These are phyloP conservation scores for Gracilaria gracilis DNA, from an alignment of 23 red algal species.

Conservation along the genomic window DNA sequence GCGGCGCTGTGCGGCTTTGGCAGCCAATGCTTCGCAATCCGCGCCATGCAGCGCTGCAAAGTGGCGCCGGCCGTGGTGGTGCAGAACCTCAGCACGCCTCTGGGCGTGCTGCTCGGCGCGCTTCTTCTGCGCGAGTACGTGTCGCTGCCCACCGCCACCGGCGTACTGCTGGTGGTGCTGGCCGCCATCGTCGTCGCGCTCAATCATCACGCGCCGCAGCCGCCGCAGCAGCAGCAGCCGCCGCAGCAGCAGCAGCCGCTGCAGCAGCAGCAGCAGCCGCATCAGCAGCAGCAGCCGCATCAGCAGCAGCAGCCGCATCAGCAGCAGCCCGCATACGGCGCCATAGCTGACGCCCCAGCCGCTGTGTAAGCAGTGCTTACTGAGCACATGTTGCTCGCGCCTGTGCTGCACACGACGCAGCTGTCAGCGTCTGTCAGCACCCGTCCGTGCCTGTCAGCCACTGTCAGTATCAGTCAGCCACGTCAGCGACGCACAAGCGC, in stretches of 20 bases:
- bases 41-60: neutral
- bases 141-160: neutral
- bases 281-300: too few relatives aligned
- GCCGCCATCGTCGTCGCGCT: neutral
- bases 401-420: too few relatives aligned
- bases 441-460: too few relatives aligned
- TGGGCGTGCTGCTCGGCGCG: neutral
- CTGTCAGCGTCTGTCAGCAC: too few relatives aligned
- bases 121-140: neutral
- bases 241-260: neutral
- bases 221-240: neutral
- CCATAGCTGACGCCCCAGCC: too few relatives aligned
- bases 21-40: neutral
- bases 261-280: too few relatives aligned
- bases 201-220: neutral
- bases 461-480: too few relatives aligned
- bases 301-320: too few relatives aligned
- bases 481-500: too few relatives aligned
- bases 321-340: too few relatives aligned
- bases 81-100: conserved; percentile 5
- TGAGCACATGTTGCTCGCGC: neutral
- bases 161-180: neutral
- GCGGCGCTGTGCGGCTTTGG: conserved; percentile 12
- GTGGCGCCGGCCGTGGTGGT: conserved; percentile 18
- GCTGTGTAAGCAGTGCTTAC: too few relatives aligned